Evolutionary conservation across 331 rosid genomes (phyloP), one percentile per base, ranked within the genome.

Genomic region (Quercus phellos): DNA sequence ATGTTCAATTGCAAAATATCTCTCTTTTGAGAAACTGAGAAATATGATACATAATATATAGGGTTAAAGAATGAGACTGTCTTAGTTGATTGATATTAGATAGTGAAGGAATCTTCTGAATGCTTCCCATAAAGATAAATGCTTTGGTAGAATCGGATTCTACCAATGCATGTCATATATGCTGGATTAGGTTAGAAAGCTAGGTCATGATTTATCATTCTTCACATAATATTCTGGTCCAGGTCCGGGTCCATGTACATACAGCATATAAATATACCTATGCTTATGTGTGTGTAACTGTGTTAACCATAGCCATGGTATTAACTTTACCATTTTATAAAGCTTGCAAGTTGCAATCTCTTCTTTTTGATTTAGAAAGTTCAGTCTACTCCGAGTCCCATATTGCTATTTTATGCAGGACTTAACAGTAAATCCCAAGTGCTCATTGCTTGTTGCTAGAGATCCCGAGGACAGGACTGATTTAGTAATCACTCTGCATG

Each of bases 391-490:
- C 24, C 17, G 7, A 22, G 21, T 72, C 51, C 10, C 10, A 55
- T 54, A 56, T 76, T 75, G 63, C 68, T 83, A n/a, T 77, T 55
- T 68, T 76, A 43, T 56, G 71, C 87, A 94, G 99, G 96, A 92
- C 82, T 84, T 94, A 72, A 64, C 88, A 70, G 86, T 80, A 51
- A 92, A 90, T 77, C 87, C 90, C 59, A 90, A 92, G 88, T 94
- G 99, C 79, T 90, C 99, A 14, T 82, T 94, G 84, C 97, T 94
- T 76, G 85, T 94, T 82, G 93, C 96, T 73, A 90, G 88, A 86
- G 97, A 94, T 83, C 93, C 93, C 24, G 98, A 91, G 68, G 98
- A 94, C 84, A 88, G 97, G 88, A 90, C 93, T 83, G 96, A 91
- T 86, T 81, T 94, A 86, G 87, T 90, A 77, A 90, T 94, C 80